Percentiles rank a stretch among this genome's conserved stretches.
Evolutionary conservation across 2,329 filamentous ascomycete genomes (phyloP).

Genomic region (Bipolaris sorokiniana): DNA sequence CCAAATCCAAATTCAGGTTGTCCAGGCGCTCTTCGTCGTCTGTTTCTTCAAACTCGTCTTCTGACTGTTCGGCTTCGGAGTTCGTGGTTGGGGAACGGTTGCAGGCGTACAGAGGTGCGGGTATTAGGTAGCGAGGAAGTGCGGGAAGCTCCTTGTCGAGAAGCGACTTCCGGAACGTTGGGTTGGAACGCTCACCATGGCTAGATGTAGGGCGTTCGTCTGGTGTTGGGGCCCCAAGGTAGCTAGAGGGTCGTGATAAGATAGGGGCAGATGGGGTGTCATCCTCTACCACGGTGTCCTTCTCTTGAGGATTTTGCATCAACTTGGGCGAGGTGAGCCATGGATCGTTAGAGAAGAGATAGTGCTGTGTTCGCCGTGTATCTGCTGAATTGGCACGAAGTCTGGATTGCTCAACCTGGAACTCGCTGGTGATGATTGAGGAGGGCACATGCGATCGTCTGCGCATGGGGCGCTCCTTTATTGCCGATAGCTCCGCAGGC

Average conservation of each 20-base stretch:
- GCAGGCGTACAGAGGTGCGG: slow-evolving; percentile 40
- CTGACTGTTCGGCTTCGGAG: slow-evolving; percentile 12
- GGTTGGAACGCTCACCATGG: slow-evolving; percentile 26
- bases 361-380: slow-evolving; percentile 32
- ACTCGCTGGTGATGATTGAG: slow-evolving; percentile 20
- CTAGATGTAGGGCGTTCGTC: slow-evolving; percentile 40
- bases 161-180: slow-evolving; percentile 22
- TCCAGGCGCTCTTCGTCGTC: slow-evolving; percentile 21
- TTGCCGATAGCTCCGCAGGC: slow-evolving; percentile 17
- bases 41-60: slow-evolving; percentile 21
- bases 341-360: slow-evolving; percentile 37
- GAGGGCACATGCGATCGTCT: slow-evolving; percentile 32
- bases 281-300: slow-evolving; percentile 21
- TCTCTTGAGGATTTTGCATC: slow-evolving; percentile 19
- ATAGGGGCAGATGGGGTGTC: slow-evolving; percentile 27
- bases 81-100: slow-evolving; percentile 17
- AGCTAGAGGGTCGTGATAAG: slow-evolving; percentile 26
- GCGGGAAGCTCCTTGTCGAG: slow-evolving; percentile 41
- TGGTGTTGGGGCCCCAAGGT: slow-evolving; percentile 21
- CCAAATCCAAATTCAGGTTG: slow-evolving; percentile 15
- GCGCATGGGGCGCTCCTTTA: slow-evolving; percentile 15
- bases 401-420: slow-evolving; percentile 24
- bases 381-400: slow-evolving; percentile 42
- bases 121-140: slow-evolving; percentile 38
- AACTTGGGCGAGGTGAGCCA: slow-evolving; percentile 37